These are phyloP conservation scores for Schizophyllum amplum DNA, from an alignment of 1,284 basidiomycete genomes.

Conservation along the genomic window DNA sequence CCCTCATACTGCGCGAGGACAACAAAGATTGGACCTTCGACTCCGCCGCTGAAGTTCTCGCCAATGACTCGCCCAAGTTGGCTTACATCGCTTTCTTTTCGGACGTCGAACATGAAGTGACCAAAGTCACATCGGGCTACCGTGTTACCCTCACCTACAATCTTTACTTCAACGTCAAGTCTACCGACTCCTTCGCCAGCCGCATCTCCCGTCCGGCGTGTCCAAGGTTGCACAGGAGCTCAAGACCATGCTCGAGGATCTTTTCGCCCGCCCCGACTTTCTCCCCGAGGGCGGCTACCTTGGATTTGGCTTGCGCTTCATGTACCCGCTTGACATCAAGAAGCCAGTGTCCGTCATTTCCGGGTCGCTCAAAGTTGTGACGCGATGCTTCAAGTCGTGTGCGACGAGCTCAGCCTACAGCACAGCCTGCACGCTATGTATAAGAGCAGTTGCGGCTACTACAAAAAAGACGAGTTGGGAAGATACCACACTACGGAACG, in stretches of 20 bases:
- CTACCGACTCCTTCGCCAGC: background rate
- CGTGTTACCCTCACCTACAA: constrained; percentile 36
- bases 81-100: constrained; percentile 27
- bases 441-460: background rate
- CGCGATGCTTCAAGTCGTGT: constrained; percentile 4
- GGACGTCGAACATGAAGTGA: constrained; percentile 34
- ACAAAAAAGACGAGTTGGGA: no score
- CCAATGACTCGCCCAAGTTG: constrained; percentile 6
- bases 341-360: background rate
- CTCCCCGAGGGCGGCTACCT: constrained; percentile 24
- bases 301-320: constrained; percentile 23
- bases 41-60: constrained; percentile 10
- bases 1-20: constrained; percentile 22
- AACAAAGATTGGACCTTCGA: constrained; percentile 20
- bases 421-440: background rate
- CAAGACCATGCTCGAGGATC: constrained; percentile 8
- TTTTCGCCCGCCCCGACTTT: constrained; percentile 17
- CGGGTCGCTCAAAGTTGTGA: constrained; percentile 18
- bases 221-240: background rate
- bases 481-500: no score
- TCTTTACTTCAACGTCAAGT: constrained; percentile 18
- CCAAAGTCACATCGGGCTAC: constrained; percentile 26
- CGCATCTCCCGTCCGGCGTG: background rate
- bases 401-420: background rate
- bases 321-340: constrained; percentile 19